phyloP scores from a whole-genome alignment of 208 protist species.

The Trichomonas gallinae region DNA sequence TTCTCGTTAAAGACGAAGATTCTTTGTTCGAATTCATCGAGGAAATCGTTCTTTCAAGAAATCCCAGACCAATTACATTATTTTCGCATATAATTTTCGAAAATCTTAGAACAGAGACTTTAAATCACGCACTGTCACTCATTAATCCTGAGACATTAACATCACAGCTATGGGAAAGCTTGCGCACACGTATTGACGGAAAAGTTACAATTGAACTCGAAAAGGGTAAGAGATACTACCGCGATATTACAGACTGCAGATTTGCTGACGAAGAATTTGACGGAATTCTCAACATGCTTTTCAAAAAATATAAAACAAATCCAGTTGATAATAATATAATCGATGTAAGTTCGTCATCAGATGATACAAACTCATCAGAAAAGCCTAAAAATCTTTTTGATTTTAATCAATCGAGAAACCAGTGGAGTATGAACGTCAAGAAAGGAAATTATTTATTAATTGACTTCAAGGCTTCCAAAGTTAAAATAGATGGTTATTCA shows the following conservation, averaged over 20 bases:
- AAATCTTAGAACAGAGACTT: background rate
- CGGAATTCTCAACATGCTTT: background rate
- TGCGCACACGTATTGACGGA: background rate
- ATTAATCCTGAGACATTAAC: background rate
- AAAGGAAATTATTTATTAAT: background rate
- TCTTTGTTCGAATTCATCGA: background rate
- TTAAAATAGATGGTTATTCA: background rate
- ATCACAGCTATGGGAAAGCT: background rate
- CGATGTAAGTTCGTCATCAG: background rate
- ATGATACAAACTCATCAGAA: background rate
- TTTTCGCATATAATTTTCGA: background rate
- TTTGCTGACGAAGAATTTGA: background rate
- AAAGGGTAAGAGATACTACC: background rate
- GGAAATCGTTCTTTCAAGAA: background rate
- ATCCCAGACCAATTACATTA: background rate
- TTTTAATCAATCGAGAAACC: background rate
- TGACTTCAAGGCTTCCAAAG: background rate
- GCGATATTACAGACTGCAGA: background rate
- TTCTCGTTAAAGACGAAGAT: background rate
- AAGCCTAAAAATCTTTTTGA: background rate
- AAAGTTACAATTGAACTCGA: background rate
- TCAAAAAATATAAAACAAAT: background rate
- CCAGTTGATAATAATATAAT: background rate
- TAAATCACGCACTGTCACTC: background rate
- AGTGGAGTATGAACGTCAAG: background rate